These are phyloP conservation scores for Tricholoma saponaceum DNA, from an alignment of 768 basidiomycete genomes.

Conservation along the genomic window DNA sequence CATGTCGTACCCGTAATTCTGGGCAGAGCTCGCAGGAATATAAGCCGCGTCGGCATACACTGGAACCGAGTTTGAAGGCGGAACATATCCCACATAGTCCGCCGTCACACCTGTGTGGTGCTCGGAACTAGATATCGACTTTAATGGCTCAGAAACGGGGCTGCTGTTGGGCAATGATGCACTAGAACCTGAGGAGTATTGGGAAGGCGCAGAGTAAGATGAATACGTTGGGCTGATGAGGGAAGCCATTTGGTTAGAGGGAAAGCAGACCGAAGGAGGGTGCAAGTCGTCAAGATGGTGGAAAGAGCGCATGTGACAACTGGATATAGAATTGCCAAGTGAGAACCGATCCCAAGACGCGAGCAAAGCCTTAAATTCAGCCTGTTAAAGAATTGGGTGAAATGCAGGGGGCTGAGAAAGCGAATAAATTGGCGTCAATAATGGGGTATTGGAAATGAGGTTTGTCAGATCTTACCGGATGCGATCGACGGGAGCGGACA, in stretches of 20 bases:
- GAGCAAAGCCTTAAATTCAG: background rate
- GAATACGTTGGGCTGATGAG: constrained; percentile 34
- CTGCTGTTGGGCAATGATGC: constrained; percentile 28
- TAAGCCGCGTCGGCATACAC: constrained; percentile 14
- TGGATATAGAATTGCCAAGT: background rate
- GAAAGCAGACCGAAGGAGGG: constrained; percentile 6
- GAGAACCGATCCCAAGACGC: background rate
- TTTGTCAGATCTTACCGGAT: constrained; percentile 20
- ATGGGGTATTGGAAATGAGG: constrained; percentile 10
- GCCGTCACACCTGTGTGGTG: constrained; percentile 6
- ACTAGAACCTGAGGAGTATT: constrained; percentile 35
- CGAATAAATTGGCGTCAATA: constrained; percentile 11
- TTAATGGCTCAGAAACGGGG: constrained; percentile 32
- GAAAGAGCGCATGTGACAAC: constrained; percentile 10
- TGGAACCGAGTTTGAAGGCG: constrained; percentile 13
- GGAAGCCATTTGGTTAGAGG: constrained; percentile 19
- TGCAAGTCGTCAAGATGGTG: constrained; percentile 6
- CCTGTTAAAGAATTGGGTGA: background rate
- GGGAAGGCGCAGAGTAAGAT: constrained; percentile 32
- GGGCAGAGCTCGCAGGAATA: constrained; percentile 8
- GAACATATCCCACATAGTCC: constrained; percentile 12
- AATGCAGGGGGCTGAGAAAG: constrained; percentile 1
- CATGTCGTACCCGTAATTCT: constrained; percentile 15
- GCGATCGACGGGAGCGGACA: constrained; percentile 20
- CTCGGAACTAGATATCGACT: constrained; percentile 6